Percentiles rank a stretch among this genome's conserved stretches.
phyloP scores from a whole-genome alignment of 768 basidiomycete genomes.

The Multifurca ochricompacta region DNA sequence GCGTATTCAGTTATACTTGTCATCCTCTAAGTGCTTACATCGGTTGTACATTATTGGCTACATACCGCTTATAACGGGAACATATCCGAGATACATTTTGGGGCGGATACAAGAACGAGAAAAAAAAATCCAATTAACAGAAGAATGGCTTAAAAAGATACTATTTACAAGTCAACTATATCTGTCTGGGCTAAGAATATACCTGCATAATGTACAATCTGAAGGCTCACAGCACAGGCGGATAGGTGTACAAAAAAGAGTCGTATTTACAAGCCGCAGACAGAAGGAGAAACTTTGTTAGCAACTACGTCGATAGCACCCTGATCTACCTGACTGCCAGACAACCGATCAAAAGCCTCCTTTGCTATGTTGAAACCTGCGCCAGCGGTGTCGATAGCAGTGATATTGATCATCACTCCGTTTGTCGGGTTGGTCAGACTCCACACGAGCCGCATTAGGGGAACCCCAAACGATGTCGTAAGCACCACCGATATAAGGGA shows the following conservation, averaged over 20 bases:
- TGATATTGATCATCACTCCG: slow-evolving; percentile 36
- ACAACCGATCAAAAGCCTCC: slow-evolving; percentile 28
- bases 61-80: no score
- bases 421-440: slow-evolving; percentile 39
- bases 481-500: slow-evolving; percentile 53
- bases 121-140: no score
- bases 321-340: slow-evolving; percentile 21
- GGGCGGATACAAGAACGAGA: background rate
- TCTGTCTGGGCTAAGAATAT: no score
- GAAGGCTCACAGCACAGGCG: no score
- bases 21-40: background rate
- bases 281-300: slow-evolving; percentile 24
- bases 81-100: background rate
- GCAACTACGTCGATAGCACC: slow-evolving; percentile 26
- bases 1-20: background rate
- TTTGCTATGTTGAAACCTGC: slow-evolving; percentile 33
- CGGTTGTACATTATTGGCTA: background rate
- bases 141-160: no score
- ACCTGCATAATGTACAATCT: no score
- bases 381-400: slow-evolving; percentile 44
- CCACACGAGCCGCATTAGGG: slow-evolving; percentile 55
- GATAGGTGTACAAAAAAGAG: background rate
- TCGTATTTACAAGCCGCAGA: slow-evolving; percentile 20
- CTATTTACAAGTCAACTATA: no score
- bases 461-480: slow-evolving; percentile 46